These are phyloP conservation scores for Acanthamoeba triangularis DNA, from an alignment of 208 protist genomes.

Conservation along the genomic window DNA sequence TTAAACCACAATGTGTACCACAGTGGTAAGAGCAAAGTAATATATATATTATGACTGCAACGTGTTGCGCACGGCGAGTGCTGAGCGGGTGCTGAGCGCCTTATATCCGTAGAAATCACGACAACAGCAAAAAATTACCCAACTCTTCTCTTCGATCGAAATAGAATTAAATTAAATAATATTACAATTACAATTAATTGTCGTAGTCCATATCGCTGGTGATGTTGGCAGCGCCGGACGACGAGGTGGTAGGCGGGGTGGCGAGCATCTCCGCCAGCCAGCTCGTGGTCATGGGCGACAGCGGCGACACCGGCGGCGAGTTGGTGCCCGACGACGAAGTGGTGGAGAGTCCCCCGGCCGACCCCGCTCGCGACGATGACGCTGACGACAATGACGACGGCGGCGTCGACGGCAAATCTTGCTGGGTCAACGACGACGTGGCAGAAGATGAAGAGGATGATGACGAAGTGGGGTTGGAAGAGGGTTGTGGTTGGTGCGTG, in stretches of 20 bases:
- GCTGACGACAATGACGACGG: background rate
- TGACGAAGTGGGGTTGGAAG: background rate
- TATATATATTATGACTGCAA: no score
- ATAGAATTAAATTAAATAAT: no score
- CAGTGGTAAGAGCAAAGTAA: no score
- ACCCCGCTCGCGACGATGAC: background rate
- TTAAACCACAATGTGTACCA: no score
- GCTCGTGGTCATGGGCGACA: conserved; percentile 27
- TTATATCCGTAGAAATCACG: no score
- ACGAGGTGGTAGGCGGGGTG: background rate
- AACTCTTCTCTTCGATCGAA: no score
- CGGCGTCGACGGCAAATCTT: background rate
- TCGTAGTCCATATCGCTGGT: no score
- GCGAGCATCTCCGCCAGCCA: conserved; percentile 45
- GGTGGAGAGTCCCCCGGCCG: background rate
- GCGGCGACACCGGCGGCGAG: conserved; percentile 15
- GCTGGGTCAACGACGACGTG: background rate
- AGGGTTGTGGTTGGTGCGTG: background rate
- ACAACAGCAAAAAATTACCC: no score
- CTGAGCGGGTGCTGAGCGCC: no score
- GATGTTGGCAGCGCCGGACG: no score
- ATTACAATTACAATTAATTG: no score
- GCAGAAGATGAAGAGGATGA: background rate
- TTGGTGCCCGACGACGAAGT: background rate
- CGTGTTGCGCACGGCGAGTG: no score